Conservation (phyloP, 768 basidiomycete genomes). For the Suillus ampliporus region DNA sequence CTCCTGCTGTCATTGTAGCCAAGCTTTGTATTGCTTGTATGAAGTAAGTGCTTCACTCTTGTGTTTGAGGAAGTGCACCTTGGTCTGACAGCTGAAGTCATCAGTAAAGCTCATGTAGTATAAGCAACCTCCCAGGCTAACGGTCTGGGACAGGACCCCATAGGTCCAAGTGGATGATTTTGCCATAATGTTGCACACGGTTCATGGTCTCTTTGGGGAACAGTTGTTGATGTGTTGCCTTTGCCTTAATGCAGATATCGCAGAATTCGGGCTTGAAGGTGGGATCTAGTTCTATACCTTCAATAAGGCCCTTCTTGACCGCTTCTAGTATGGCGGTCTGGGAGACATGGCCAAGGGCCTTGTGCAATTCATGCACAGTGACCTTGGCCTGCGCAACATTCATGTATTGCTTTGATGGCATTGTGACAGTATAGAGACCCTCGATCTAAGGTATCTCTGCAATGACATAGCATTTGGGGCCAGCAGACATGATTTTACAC, state of each 20-base stretch:
- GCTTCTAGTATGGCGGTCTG: not conserved
- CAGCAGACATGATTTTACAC: not conserved
- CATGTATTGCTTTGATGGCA: no score
- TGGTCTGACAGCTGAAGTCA: constrained; percentile 32
- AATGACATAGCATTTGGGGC: not conserved
- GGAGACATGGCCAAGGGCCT: not conserved
- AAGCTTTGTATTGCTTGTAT: constrained; percentile 34
- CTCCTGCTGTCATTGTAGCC: constrained; percentile 9
- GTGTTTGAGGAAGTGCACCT: constrained; percentile 27
- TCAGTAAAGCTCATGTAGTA: constrained; percentile 46
- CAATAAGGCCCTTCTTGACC: constrained; percentile 19
- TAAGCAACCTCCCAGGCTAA: constrained; percentile 22
- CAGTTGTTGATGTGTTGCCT: not conserved
- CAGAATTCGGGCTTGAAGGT: constrained; percentile 13
- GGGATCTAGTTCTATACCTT: constrained; percentile 32
- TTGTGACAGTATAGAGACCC: not conserved
- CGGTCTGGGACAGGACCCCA: not conserved
- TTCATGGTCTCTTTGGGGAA: not conserved
- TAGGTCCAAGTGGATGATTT: constrained; percentile 13
- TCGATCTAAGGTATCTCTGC: not conserved
- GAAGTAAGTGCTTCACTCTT: constrained; percentile 36
- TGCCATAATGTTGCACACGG: not conserved
- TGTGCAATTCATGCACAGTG: no score
- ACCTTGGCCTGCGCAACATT: no score
- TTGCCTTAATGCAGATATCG: not conserved